Base-by-base conservation (phyloP, 2,329 filamentous ascomycete genomes). In the Monilinia fructicola region DNA sequence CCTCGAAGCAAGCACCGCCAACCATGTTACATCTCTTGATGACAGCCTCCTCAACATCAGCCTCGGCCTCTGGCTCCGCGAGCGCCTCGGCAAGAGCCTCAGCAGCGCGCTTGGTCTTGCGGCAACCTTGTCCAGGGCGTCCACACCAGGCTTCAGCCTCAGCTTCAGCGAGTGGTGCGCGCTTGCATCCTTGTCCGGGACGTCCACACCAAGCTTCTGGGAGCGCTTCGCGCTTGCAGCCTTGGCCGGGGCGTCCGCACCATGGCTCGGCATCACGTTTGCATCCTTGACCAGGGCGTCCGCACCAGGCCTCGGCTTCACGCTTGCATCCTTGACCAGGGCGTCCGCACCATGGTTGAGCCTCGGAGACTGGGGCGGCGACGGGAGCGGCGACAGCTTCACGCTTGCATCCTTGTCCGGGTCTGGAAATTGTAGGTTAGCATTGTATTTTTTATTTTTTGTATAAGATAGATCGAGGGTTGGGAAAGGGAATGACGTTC, bases 251-350 rank as follows among this genome's bases (percentile, higher is more conserved):
- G 12, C 46, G 54, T 54, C 67, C 67, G 46, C 67, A 68, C 28
- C 66, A 74, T 48, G 73, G 69, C 50, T 68, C 68, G 28, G 62
- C 26, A 21, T 66, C 46, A 44, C 67, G 67, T n/a, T 62, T 62
- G n/a, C 62, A 64, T 23, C n/a, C n/a, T 18, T 64, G 50, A 7
- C 61, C 61, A 10, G 61, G 61, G 26, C 50, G 46, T 40, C 61
- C 61, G 35, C 61, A 64, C 64, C 54, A 66, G 31, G 40, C 52
- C 52, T 67, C 59, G 12, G 64, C 64, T 21, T 59, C 64, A 38
- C 64, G 54, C 16, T 61, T 66, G 52, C 65, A 67, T 26, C 60
- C 60, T 18, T 67, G 56, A 11, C 64, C 64, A 21, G 54, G 55
- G 21, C 42, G 56, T 18, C 64, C 64, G 40, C 64, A 66, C 54